Conservation (phyloP, 148 eudicot genomes). For the Tetragonia tetragonoides region DNA sequence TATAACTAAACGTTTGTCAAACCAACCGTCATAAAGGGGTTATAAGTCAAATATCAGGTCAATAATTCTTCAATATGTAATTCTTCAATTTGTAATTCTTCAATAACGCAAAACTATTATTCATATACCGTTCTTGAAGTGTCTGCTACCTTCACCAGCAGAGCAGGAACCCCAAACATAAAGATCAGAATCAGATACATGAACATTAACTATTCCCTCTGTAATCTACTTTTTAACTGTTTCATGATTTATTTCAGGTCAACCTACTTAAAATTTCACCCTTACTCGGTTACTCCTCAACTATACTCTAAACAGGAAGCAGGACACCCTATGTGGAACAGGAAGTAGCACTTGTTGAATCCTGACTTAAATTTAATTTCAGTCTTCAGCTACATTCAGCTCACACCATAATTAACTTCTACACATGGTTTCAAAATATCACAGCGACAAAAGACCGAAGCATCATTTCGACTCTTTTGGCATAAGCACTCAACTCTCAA, state of each 20-base stretch:
- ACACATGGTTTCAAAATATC: too few relatives aligned
- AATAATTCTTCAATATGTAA: neutral
- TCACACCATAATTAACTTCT: too few relatives aligned
- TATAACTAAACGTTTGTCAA: neutral
- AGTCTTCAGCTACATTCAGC: too few relatives aligned
- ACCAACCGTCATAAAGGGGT: neutral
- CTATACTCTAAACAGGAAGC: neutral
- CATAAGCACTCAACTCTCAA: neutral
- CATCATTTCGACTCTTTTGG: too few relatives aligned
- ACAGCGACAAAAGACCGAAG: too few relatives aligned
- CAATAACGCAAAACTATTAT: neutral
- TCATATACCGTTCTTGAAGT: neutral
- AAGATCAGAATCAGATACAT: neutral
- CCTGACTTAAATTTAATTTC: too few relatives aligned
- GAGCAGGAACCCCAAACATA: neutral
- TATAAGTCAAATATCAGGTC: too few relatives aligned
- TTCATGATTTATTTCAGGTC: neutral
- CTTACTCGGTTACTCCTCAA: neutral
- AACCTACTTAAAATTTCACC: neutral
- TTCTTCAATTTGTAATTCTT: neutral
- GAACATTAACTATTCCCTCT: neutral
- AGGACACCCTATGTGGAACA: neutral
- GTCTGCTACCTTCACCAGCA: neutral
- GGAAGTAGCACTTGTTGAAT: neutral
- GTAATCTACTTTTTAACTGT: too few relatives aligned